A percentile compares a stretch with the other conserved stretches of the same genome.
phyloP scores from a whole-genome alignment of 495 filamentous ascomycete species.

The Aspergillus diversus region DNA sequence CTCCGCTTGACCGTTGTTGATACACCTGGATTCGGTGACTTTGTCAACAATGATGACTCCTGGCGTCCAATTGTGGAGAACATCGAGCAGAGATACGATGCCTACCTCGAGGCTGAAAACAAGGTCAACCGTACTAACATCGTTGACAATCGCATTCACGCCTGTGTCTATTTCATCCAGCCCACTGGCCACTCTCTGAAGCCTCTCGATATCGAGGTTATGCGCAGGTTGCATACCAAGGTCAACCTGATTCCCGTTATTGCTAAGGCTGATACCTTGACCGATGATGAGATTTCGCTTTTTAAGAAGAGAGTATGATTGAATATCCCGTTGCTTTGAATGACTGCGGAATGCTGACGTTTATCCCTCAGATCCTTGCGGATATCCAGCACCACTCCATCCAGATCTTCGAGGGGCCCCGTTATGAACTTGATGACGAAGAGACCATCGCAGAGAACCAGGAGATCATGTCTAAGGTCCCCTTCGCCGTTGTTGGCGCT shows the following conservation, averaged over 20 bases:
- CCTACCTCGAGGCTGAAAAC: slow-evolving; percentile 98
- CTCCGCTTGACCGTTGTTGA: slow-evolving; percentile 96
- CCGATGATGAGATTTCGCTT: slow-evolving; percentile 88
- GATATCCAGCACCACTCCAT: slow-evolving; percentile 96
- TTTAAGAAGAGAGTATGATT: slow-evolving; percentile 92
- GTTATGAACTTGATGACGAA: slow-evolving; percentile 98
- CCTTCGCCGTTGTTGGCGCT: slow-evolving; percentile 96
- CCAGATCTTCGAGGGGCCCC: slow-evolving; percentile 97
- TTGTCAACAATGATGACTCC: slow-evolving; percentile 99
- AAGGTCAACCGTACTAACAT: slow-evolving; percentile 99
- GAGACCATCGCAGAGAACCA: slow-evolving; percentile 99
- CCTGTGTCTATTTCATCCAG: slow-evolving; percentile 99
- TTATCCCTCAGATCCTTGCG: slow-evolving; percentile 75
- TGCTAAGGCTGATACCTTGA: slow-evolving; percentile 96
- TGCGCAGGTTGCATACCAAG: slow-evolving; percentile 98
- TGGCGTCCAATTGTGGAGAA: slow-evolving; percentile 99
- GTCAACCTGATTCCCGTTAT: slow-evolving; percentile 99
- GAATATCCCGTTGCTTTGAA: neutral
- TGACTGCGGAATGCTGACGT: neutral
- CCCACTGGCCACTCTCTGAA: slow-evolving; percentile 99
- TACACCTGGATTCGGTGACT: slow-evolving; percentile 97
- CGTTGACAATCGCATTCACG: slow-evolving; percentile 97
- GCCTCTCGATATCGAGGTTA: slow-evolving; percentile 98
- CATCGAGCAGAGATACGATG: slow-evolving; percentile 98
- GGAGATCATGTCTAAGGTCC: slow-evolving; percentile 99